Evolutionary conservation across 306 rosid species (phyloP).

Genomic region (Sicyos edulis): DNA sequence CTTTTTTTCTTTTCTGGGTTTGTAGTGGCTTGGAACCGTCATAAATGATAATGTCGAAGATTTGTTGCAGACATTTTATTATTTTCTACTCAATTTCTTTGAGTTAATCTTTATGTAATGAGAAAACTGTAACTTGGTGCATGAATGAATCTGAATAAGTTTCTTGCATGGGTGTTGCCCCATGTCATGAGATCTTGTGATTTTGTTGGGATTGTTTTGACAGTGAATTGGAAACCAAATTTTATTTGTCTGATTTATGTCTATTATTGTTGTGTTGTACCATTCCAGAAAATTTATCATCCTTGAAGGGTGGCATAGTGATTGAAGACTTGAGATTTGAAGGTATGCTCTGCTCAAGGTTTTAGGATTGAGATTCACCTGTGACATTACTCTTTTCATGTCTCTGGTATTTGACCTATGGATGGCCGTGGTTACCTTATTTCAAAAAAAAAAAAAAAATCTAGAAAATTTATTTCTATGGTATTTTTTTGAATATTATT

Average conservation of each 20-base stretch:
- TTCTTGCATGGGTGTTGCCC: neutral
- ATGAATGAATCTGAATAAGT: conserved; percentile 14
- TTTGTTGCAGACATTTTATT: conserved; percentile 30
- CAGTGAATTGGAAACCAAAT: neutral
- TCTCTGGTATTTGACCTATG: too few relatives aligned
- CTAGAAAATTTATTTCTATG: too few relatives aligned
- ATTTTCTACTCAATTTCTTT: conserved; percentile 26
- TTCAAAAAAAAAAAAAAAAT: too few relatives aligned
- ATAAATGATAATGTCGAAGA: conserved; percentile 46
- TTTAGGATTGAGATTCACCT: too few relatives aligned
- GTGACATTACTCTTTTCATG: too few relatives aligned
- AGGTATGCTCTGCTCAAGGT: too few relatives aligned
- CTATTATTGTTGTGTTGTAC: neutral
- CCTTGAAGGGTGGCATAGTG: too few relatives aligned
- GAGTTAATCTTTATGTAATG: conserved; percentile 12
- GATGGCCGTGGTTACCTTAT: too few relatives aligned
- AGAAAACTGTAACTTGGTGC: conserved; percentile 14
- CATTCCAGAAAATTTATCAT: too few relatives aligned
- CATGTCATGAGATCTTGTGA: neutral
- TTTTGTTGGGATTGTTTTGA: neutral
- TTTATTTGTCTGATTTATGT: neutral
- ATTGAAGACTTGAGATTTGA: too few relatives aligned
- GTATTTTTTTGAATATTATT: too few relatives aligned
- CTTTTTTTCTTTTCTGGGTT: conserved; percentile 4
- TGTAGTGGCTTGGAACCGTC: neutral